Evolutionary conservation across 2,329 filamentous ascomycete species (phyloP).

Genomic region (Colletotrichum eleusines): DNA sequence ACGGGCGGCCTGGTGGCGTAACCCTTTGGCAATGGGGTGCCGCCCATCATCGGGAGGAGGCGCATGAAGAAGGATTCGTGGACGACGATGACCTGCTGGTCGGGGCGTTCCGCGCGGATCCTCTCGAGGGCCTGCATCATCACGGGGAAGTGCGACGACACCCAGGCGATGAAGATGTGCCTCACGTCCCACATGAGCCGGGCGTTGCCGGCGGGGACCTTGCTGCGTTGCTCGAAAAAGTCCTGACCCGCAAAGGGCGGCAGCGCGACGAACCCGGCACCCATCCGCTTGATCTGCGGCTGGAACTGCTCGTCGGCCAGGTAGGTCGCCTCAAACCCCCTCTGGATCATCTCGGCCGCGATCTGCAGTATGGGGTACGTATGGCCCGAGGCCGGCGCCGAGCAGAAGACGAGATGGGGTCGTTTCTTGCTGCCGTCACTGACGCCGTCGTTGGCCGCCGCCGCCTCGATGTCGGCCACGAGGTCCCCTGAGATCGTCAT

Average conservation of each 20-base stretch:
- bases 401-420: slow-evolving; percentile 48
- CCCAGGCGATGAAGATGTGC: slow-evolving; percentile 50
- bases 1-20: slow-evolving; percentile 51
- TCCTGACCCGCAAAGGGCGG: slow-evolving; percentile 39
- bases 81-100: slow-evolving; percentile 57
- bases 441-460: slow-evolving; percentile 14
- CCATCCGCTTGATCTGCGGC: slow-evolving; percentile 50
- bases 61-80: slow-evolving; percentile 56
- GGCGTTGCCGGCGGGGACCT: slow-evolving; percentile 43
- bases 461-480: slow-evolving; percentile 7
- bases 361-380: slow-evolving; percentile 49
- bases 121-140: slow-evolving; percentile 52
- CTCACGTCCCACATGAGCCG: slow-evolving; percentile 52
- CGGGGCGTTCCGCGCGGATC: slow-evolving; percentile 49
- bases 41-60: slow-evolving; percentile 54
- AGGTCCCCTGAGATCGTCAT: slow-evolving; percentile 29
- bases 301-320: slow-evolving; percentile 54
- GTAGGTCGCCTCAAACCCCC: slow-evolving; percentile 58
- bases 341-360: slow-evolving; percentile 51
- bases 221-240: slow-evolving; percentile 41
- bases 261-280: slow-evolving; percentile 51
- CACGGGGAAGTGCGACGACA: slow-evolving; percentile 49
- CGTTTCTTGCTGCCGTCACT: slow-evolving; percentile 39
- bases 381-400: slow-evolving; percentile 49
- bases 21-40: slow-evolving; percentile 53